Conservation (phyloP, 441 rosid species). For the Arabidopsis hybrid region DNA sequence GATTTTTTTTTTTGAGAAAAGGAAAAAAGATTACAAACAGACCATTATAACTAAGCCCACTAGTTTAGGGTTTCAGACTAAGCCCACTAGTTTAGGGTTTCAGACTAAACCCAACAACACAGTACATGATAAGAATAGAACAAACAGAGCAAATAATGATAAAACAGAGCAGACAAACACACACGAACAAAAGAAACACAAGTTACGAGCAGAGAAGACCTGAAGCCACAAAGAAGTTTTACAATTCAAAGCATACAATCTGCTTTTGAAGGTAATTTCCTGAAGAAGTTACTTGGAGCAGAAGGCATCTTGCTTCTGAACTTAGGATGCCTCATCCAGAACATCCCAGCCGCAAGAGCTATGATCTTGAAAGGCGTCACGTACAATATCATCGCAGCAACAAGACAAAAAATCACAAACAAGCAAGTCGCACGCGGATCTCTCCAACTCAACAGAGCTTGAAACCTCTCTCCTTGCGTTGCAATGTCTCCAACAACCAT, state of each 20-base stretch:
- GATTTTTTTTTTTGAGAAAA: not conserved
- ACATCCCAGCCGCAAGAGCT: slow-evolving; percentile 56
- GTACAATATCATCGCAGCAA: slow-evolving; percentile 60
- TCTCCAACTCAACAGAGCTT: slow-evolving; percentile 67
- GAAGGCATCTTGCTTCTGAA: slow-evolving; percentile 72
- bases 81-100: slow-evolving; percentile 18
- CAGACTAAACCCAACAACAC: not conserved
- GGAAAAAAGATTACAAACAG: not conserved
- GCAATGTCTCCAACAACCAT: slow-evolving; percentile 77
- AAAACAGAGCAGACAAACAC: slow-evolving; percentile 26
- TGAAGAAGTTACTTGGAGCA: slow-evolving; percentile 66
- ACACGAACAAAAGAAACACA: not conserved
- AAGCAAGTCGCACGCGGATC: slow-evolving; percentile 69
- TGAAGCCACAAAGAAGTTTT: not conserved
- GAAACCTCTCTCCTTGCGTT: slow-evolving; percentile 68
- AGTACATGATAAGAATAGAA: not conserved
- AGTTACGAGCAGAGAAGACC: slow-evolving; percentile 5
- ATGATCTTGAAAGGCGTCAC: slow-evolving; percentile 66
- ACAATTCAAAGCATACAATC: slow-evolving; percentile 68
- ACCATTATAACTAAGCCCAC: not conserved
- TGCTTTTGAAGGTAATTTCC: slow-evolving; percentile 62
- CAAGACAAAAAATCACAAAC: slow-evolving; percentile 58
- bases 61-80: too few relatives aligned
- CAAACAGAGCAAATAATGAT: not conserved
- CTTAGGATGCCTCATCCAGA: slow-evolving; percentile 70